Percentiles rank a stretch among this genome's conserved stretches.
Evolutionary conservation across 768 basidiomycete genomes (phyloP).

Genomic region (Tulasnella sp.): DNA sequence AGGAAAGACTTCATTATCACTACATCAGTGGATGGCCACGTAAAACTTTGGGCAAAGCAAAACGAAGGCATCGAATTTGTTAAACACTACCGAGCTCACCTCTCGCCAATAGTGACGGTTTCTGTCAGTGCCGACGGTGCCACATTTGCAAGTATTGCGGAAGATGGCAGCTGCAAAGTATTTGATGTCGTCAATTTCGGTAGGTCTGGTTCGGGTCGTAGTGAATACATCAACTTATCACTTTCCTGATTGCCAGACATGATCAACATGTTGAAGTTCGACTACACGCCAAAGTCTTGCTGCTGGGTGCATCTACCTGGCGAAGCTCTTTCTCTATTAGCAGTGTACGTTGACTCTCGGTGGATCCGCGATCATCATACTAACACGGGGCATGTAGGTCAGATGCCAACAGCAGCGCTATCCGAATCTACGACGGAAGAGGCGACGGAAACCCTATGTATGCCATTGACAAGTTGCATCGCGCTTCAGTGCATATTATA

Average conservation of each 20-base stretch:
- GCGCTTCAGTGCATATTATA: constrained; percentile 85
- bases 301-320: constrained; percentile 93
- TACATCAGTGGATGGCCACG: constrained; percentile 85
- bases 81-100: constrained; percentile 92
- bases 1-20: constrained; percentile 93
- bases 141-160: constrained; percentile 81
- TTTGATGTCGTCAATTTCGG: constrained; percentile 98
- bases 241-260: constrained; percentile 51
- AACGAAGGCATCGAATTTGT: constrained; percentile 93
- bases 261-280: constrained; percentile 95
- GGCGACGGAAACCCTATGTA: constrained; percentile 71
- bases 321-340: constrained; percentile 76
- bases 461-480: constrained; percentile 66
- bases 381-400: constrained; percentile 38
- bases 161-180: constrained; percentile 86
- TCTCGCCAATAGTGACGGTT: constrained; percentile 64
- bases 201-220: constrained; percentile 29
- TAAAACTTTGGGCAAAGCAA: constrained; percentile 99
- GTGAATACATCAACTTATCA: background rate
- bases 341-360: constrained; percentile 47
- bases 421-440: constrained; percentile 86
- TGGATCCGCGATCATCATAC: constrained; percentile 1
- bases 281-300: constrained; percentile 73
- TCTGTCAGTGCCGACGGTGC: constrained; percentile 87
- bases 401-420: constrained; percentile 58